Percentiles rank a stretch among this genome's conserved stretches.
These are phyloP conservation scores for Leishmania mexicana DNA, from an alignment of 208 protist genomes.

Conservation along the genomic window DNA sequence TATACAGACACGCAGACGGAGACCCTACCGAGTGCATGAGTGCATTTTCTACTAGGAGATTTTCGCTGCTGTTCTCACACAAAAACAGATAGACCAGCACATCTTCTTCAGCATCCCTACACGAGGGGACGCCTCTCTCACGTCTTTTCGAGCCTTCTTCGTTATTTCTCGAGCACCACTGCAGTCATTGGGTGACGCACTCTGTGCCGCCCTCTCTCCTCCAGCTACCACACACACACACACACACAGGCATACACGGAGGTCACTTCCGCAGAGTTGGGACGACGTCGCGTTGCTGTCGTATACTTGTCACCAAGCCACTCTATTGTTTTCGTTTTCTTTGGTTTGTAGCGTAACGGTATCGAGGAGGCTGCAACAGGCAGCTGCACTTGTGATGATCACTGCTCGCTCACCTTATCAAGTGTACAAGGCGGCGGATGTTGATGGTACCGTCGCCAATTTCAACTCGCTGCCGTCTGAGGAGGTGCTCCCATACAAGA, in stretches of 20 bases:
- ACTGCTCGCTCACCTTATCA: conserved; percentile 80
- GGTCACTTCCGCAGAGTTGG: background rate
- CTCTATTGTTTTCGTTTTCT: background rate
- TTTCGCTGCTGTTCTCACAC: background rate
- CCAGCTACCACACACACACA: background rate
- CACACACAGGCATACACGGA: background rate
- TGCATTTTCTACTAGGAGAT: background rate
- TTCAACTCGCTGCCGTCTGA: conserved; percentile 73
- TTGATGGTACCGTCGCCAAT: conserved; percentile 29
- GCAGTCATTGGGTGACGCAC: too few relatives aligned
- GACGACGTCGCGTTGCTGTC: background rate
- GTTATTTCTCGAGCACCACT: background rate
- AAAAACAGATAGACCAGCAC: background rate
- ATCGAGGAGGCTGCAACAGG: background rate
- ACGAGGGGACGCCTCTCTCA: background rate
- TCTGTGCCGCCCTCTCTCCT: background rate
- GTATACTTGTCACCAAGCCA: background rate
- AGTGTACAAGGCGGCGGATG: conserved; percentile 58
- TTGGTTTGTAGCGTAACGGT: background rate
- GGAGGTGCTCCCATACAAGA: conserved; percentile 72
- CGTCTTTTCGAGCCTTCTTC: background rate
- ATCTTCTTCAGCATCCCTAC: too few relatives aligned
- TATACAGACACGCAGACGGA: background rate
- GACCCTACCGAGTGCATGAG: background rate
- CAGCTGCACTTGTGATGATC: conserved; percentile 34